Evolutionary conservation across 768 basidiomycete species (phyloP), one percentile per base, ranked within the genome.

Genomic region (Fibroporia radiculosa): DNA sequence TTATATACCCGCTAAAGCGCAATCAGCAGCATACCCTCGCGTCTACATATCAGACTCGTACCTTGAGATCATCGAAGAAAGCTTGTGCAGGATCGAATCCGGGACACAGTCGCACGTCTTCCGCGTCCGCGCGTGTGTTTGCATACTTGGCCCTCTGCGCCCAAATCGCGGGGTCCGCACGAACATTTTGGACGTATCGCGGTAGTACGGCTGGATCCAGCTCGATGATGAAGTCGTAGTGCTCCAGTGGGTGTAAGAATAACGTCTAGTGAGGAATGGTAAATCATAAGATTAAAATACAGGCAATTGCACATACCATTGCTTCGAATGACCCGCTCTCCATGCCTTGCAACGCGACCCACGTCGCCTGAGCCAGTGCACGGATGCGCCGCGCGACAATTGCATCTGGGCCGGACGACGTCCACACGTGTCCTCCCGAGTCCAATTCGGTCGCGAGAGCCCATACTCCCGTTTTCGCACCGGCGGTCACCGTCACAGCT

Each of bases 171-270:
- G 67, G 47, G 50, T 84, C 73, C 0, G 74, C 72, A 3, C 68
- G 52, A 13, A 93, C 56, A 36, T 82, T 80, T 57, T 97, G 89
- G 48, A 74, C 65, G 59, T 91, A 87, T 18, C 89, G 78, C 1
- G 90, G 78, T 2, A 91, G 63, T 2, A 72, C 62, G 12, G 67
- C 40, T 0, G 80, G 70, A 33, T 92, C 72, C 18, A 98, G 73
- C 47, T 85, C 75, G 26, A 98, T 68, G 6, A 96, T 52, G 53
- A 97, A 74, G 54, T 96, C 84, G 57, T 96, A 99, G 55, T 93
- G 86, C 2, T 78, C 69, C 2, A 78, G 75, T 0, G 93, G 87
- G 53, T 95, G 90, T 8, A 76, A 66, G 66, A 97, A 96, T 42
- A 98, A 71, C n/a, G 75, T 67, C 93, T 95, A 52, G 34, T 18